Evolutionary conservation across 2,329 filamentous ascomycete genomes (phyloP).

Genomic region (Apiospora koreana): DNA sequence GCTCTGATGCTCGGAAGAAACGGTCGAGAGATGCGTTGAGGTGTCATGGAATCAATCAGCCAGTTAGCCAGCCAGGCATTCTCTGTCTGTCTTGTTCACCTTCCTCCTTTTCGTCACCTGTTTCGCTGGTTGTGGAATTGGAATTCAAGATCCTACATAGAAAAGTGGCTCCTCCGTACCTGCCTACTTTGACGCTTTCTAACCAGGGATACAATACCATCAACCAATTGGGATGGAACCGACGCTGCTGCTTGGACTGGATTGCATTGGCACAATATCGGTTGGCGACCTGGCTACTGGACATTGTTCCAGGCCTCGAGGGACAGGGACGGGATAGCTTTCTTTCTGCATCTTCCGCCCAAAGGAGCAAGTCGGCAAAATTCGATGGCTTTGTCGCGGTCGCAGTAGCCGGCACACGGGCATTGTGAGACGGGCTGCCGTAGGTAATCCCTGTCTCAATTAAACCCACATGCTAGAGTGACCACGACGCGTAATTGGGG

Average conservation of each 20-base stretch:
- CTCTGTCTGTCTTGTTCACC: neutral
- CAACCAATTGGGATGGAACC: neutral
- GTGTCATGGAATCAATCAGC: neutral
- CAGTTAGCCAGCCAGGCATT: neutral
- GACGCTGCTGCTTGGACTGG: neutral
- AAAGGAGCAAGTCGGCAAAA: neutral
- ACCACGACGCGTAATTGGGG: slow-evolving; percentile 2
- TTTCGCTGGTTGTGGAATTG: neutral
- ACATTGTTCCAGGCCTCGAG: no score
- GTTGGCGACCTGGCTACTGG: neutral
- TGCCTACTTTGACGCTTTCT: no score
- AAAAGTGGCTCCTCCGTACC: neutral
- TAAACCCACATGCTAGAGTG: slow-evolving; percentile 4
- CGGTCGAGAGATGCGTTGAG: neutral
- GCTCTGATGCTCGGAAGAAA: neutral
- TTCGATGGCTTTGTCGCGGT: neutral
- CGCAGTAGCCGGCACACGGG: no score
- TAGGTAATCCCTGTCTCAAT: slow-evolving; percentile 2
- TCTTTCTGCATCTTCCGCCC: neutral
- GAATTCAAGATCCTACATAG: neutral
- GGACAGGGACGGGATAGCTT: no score
- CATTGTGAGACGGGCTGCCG: neutral
- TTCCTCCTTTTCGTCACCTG: neutral
- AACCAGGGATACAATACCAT: neutral
- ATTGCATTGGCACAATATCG: no score